A percentile compares a stretch with the other conserved stretches of the same genome.
phyloP scores from a whole-genome alignment of 768 basidiomycete genomes.

The Suillus luteus region DNA sequence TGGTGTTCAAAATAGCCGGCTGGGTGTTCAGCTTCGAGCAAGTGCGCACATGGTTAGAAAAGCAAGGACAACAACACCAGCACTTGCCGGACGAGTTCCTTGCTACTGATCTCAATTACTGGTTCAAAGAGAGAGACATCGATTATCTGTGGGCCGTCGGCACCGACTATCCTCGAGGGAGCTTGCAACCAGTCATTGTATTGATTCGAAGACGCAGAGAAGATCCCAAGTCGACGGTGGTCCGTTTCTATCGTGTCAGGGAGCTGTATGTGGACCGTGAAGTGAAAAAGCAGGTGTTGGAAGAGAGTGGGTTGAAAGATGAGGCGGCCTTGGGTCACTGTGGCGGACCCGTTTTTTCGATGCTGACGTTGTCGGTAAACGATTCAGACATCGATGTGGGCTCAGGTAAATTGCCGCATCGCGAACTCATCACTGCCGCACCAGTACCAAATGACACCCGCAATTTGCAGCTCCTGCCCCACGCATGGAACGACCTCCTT shows the following conservation, averaged over 20 bases:
- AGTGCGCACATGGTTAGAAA: neutral
- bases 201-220: neutral
- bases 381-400: no score
- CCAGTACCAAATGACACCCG: no score
- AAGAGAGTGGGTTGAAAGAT: slow-evolving; percentile 3
- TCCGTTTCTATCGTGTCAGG: neutral
- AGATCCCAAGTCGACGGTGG: neutral
- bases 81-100: neutral
- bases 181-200: neutral
- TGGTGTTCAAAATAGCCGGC: neutral
- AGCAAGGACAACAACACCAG: neutral
- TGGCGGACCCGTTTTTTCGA: neutral
- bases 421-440: no score
- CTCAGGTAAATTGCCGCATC: no score
- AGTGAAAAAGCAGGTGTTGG: neutral
- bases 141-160: neutral
- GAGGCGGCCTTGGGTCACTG: neutral
- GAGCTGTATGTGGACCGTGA: neutral
- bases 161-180: slow-evolving; percentile 2
- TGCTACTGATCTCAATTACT: neutral
- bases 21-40: neutral
- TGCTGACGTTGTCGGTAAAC: neutral
- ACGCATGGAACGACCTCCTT: no score
- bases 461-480: no score
- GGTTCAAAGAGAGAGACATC: neutral